phyloP scores from a whole-genome alignment of 805 yeast genomes.

The Nakazawaea populi region DNA sequence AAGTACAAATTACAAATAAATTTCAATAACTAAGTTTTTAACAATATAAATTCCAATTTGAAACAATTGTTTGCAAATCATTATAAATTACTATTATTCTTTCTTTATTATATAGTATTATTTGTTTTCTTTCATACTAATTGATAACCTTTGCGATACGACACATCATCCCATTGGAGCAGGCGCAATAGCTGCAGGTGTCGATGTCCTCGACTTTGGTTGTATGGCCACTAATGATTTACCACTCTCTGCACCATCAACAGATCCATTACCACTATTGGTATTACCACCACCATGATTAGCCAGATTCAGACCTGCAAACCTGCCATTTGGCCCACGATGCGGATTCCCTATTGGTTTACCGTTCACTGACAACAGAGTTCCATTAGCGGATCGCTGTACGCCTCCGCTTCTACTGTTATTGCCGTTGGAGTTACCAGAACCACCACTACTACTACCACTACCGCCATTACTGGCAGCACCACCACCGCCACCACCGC shows the following conservation, averaged over 20 bases:
- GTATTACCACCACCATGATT: too few species aligned
- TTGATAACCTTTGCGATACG: too few species aligned
- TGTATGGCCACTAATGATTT: constrained; percentile 5
- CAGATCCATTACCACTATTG: background rate
- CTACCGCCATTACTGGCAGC: background rate
- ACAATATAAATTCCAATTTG: too few species aligned
- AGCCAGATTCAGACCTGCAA: background rate
- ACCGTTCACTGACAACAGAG: constrained; percentile 1
- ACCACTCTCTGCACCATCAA: background rate
- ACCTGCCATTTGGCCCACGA: constrained; percentile 3
- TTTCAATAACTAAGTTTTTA: too few species aligned
- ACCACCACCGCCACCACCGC: background rate
- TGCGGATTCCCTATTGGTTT: constrained; percentile 7
- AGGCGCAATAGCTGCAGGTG: constrained; percentile 3
- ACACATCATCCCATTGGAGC: background rate
- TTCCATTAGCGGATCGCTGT: background rate
- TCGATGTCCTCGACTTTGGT: constrained; percentile 4
- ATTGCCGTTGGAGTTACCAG: background rate
- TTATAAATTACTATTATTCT: too few species aligned
- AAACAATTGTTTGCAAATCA: too few species aligned
- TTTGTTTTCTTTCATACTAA: too few species aligned
- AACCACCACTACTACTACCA: background rate
- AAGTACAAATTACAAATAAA: too few species aligned
- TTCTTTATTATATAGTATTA: too few species aligned
- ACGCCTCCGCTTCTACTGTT: background rate